A percentile compares a stretch with the other conserved stretches of the same genome.
Conservation (phyloP, 2,329 filamentous ascomycete genomes). For the Xylariales sp. region DNA sequence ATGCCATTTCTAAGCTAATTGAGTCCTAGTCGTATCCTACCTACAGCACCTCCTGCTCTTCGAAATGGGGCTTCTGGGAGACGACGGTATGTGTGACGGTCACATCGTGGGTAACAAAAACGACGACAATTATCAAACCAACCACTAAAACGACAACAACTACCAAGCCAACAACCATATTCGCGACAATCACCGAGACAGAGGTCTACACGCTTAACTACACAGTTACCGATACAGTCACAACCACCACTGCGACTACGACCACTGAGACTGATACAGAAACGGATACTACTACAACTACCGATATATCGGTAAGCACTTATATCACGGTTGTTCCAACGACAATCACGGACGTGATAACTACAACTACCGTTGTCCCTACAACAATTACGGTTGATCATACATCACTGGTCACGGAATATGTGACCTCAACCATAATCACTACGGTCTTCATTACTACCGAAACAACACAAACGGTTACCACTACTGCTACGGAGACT, state of each 20-base stretch:
- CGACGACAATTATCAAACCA: conserved; percentile 17
- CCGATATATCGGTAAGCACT: conserved; percentile 23
- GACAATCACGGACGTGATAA: conserved; percentile 27
- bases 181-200: conserved; percentile 10
- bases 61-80: background rate
- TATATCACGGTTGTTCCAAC: conserved; percentile 26
- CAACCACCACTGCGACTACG: conserved; percentile 22
- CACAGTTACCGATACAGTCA: conserved; percentile 6
- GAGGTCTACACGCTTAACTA: conserved; percentile 1
- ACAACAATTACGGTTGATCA: conserved; percentile 28
- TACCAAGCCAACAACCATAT: conserved; percentile 8
- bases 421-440: conserved; percentile 33
- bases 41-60: conserved; percentile 23
- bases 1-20: conserved; percentile 16
- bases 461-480: background rate
- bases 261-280: conserved; percentile 12
- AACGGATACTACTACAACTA: conserved; percentile 1
- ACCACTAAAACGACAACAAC: background rate
- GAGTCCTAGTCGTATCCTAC: conserved; percentile 35
- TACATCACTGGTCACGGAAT: conserved; percentile 25
- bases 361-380: conserved; percentile 30
- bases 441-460: conserved; percentile 27
- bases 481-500: conserved; percentile 13
- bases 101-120: conserved; percentile 30
- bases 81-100: conserved; percentile 28